A percentile compares a stretch with the other conserved stretches of the same genome.
Conservation (phyloP, 768 basidiomycete species). For the Pleurotus citrinopileatus region DNA sequence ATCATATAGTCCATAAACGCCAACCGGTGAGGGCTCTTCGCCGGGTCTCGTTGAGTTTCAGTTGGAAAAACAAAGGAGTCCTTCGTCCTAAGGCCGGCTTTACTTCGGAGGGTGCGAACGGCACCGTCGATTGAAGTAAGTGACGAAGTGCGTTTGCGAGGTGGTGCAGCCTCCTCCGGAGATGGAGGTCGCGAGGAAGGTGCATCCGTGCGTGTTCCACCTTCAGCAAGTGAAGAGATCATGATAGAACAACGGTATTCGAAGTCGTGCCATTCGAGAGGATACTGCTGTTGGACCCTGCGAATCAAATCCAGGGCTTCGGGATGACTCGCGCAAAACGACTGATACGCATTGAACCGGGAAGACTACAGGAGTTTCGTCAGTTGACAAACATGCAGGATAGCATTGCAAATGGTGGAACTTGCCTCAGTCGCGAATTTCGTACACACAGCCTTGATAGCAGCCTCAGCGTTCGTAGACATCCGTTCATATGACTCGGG, state of each 20-base stretch:
- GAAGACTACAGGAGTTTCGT: slow-evolving; percentile 47
- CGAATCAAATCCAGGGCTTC: slow-evolving; percentile 78
- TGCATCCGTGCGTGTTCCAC: not conserved
- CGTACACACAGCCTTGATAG: slow-evolving; percentile 48
- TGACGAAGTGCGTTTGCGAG: slow-evolving; percentile 44
- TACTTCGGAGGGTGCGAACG: slow-evolving; percentile 31
- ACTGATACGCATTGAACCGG: slow-evolving; percentile 75
- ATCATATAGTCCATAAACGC: slow-evolving; percentile 88
- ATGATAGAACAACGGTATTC: slow-evolving; percentile 73
- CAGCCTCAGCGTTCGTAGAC: slow-evolving; percentile 35
- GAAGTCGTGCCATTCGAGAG: slow-evolving; percentile 78
- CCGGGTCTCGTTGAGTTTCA: slow-evolving; percentile 8
- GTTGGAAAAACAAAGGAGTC: slow-evolving; percentile 24
- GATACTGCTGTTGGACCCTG: slow-evolving; percentile 57
- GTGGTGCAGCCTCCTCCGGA: slow-evolving; percentile 14
- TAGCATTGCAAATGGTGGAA: slow-evolving; percentile 10
- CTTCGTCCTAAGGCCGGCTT: slow-evolving; percentile 28
- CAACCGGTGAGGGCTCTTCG: slow-evolving; percentile 39
- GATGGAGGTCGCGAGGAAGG: slow-evolving; percentile 4
- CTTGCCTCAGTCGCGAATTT: slow-evolving; percentile 59
- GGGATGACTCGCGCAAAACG: slow-evolving; percentile 84
- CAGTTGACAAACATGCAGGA: not conserved
- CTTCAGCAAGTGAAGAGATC: slow-evolving; percentile 34
- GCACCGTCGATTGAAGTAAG: slow-evolving; percentile 50
- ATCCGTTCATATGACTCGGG: slow-evolving; percentile 1